phyloP scores from a whole-genome alignment of 2,329 filamentous ascomycete species.

The Colletotrichum sp. region DNA sequence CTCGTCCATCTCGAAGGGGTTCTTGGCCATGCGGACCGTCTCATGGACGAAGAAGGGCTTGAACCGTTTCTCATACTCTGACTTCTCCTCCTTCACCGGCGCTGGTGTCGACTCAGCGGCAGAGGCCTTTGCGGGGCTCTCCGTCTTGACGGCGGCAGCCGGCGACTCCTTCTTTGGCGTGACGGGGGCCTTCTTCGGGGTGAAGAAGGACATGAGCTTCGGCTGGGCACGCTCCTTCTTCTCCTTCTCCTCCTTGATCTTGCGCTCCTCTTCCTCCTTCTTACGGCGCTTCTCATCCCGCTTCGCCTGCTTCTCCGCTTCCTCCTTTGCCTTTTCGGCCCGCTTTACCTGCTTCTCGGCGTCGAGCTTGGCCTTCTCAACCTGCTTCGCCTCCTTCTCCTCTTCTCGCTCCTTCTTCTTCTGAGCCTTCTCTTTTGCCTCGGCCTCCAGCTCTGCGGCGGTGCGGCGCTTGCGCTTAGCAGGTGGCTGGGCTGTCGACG shows the following conservation, averaged over 20 bases:
- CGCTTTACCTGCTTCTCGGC: conserved; percentile 40
- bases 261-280: conserved; percentile 53
- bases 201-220: conserved; percentile 51
- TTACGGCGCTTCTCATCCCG: conserved; percentile 52
- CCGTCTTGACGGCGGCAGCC: background rate
- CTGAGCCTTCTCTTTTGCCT: conserved; percentile 32
- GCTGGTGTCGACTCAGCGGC: conserved; percentile 12
- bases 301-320: conserved; percentile 37
- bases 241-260: conserved; percentile 46
- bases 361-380: conserved; percentile 33
- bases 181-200: conserved; percentile 41
- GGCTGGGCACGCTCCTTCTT: conserved; percentile 56
- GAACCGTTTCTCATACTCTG: conserved; percentile 74
- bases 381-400: conserved; percentile 38
- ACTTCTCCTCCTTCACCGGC: conserved; percentile 30
- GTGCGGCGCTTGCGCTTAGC: conserved; percentile 51
- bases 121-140: background rate
- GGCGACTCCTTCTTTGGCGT: conserved; percentile 43
- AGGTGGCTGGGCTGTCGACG: conserved; percentile 28
- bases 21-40: conserved; percentile 72
- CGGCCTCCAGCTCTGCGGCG: conserved; percentile 41
- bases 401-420: conserved; percentile 30
- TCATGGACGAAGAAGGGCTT: conserved; percentile 81
- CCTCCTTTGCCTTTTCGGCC: conserved; percentile 31
- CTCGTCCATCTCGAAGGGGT: conserved; percentile 62